phyloP scores from a whole-genome alignment of 2,329 filamentous ascomycete species.

The Beauveria varroae region DNA sequence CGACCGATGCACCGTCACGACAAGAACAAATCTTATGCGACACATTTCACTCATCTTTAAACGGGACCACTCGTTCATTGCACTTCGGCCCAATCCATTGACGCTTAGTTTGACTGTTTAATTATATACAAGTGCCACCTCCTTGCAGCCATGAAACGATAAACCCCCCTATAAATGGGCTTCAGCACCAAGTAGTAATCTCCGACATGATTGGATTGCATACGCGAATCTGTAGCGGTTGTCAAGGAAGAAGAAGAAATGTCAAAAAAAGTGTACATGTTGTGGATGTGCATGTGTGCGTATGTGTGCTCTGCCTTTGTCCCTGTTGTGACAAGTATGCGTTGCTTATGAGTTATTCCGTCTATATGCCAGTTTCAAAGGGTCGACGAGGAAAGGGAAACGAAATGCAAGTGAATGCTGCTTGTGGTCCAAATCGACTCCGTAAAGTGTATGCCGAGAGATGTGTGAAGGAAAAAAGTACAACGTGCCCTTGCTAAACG shows the following conservation, averaged over 20 bases:
- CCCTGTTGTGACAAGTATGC: conserved; percentile 9
- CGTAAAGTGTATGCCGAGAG: conserved; percentile 8
- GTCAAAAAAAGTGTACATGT: conserved; percentile 6
- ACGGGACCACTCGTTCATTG: background rate
- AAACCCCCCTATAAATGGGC: background rate
- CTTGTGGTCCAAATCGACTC: conserved; percentile 6
- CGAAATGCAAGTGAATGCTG: conserved; percentile 7
- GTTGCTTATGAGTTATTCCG: conserved; percentile 3
- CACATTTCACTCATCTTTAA: background rate
- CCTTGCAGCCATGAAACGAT: background rate
- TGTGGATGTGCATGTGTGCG: conserved; percentile 3
- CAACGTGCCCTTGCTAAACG: conserved; percentile 3
- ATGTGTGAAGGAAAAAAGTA: conserved; percentile 9
- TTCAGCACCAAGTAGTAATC: background rate
- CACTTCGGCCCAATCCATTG: background rate
- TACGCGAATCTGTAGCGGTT: background rate
- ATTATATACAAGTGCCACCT: conserved; percentile 3
- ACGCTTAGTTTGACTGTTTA: conserved; percentile 5
- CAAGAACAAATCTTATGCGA: too few species aligned
- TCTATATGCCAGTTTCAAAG: conserved; percentile 11
- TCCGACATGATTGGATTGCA: background rate
- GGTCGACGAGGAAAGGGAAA: background rate
- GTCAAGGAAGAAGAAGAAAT: background rate
- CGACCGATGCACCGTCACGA: too few species aligned
- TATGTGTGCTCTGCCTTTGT: background rate